Percentiles rank a stretch among this genome's conserved stretches.
Conservation (phyloP, 225 moss, liverwort and hornwort species). For the Rhytidiadelphus loreus region DNA sequence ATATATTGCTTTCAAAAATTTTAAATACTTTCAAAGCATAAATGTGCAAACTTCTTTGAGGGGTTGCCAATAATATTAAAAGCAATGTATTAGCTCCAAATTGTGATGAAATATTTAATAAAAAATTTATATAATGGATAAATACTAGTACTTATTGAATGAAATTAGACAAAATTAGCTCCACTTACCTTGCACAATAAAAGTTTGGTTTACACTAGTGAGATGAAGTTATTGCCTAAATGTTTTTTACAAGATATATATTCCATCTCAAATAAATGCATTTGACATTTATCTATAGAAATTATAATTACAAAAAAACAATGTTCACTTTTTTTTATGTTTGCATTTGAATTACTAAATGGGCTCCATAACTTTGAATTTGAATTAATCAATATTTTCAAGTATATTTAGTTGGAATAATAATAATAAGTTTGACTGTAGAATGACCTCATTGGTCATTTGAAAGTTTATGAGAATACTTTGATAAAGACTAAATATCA, state of each 20-base stretch:
- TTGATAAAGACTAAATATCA: not conserved
- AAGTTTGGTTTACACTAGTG: not conserved
- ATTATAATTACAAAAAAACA: not conserved
- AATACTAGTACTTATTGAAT: not conserved
- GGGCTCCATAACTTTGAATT: too few species aligned
- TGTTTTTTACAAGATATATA: too few species aligned
- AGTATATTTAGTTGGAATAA: not conserved
- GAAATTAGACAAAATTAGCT: not conserved
- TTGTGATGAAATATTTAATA: not conserved
- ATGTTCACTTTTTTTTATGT: too few species aligned
- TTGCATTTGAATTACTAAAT: not conserved
- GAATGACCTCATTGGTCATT: not conserved
- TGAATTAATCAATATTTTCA: not conserved
- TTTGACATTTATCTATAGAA: not conserved
- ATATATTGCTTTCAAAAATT: not conserved
- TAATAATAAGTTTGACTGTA: not conserved
- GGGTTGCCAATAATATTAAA: not conserved
- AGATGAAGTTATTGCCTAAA: not conserved
- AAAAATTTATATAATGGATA: too few species aligned
- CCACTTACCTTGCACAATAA: rapidly evolving
- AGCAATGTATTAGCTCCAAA: not conserved
- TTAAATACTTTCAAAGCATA: too few species aligned
- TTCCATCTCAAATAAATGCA: not conserved
- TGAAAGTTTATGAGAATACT: rapidly evolving
- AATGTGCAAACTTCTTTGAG: too few species aligned